Percentiles rank a stretch among this genome's conserved stretches.
These are phyloP conservation scores for Globisporangium spiculum DNA, from an alignment of 352 stramenopile species.

Conservation along the genomic window DNA sequence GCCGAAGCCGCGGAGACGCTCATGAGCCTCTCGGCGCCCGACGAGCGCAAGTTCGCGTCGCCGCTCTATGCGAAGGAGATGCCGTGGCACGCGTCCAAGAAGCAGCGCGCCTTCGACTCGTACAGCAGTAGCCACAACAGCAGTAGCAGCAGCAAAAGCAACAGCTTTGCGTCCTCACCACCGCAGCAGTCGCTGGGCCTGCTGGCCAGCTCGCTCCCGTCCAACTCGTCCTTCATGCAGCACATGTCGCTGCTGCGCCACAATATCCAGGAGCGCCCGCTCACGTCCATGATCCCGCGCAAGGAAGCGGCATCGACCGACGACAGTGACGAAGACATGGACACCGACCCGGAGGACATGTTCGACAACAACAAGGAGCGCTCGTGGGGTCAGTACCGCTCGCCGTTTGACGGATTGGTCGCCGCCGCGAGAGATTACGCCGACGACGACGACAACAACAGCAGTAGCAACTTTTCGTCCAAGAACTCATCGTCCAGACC, in stretches of 20 bases:
- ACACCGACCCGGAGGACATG: constrained; percentile 59
- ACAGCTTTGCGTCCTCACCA: constrained; percentile 22
- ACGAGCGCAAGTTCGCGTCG: constrained; percentile 61
- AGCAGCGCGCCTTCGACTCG: constrained; percentile 20
- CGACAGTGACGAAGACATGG: constrained; percentile 44
- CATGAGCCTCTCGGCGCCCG: constrained; percentile 75
- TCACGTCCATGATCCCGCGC: constrained; percentile 73
- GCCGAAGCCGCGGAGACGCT: constrained; percentile 73
- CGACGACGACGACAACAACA: constrained; percentile 41
- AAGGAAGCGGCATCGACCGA: constrained; percentile 24
- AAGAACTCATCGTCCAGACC: constrained; percentile 36
- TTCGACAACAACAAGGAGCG: constrained; percentile 30
- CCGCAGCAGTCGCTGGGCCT: constrained; percentile 25
- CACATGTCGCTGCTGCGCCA: constrained; percentile 37
- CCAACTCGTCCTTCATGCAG: constrained; percentile 47
- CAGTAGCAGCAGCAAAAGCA: neutral
- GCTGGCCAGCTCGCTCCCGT: constrained; percentile 51
- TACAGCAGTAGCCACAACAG: constrained; percentile 11
- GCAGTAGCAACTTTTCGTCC: constrained; percentile 14
- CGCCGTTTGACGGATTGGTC: constrained; percentile 66
- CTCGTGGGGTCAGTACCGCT: constrained; percentile 47
- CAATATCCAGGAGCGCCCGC: constrained; percentile 57
- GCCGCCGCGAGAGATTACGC: constrained; percentile 41
- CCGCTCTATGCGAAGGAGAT: constrained; percentile 56
- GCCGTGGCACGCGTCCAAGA: constrained; percentile 42